Conservation (phyloP, 1,284 basidiomycete genomes). For the Naganishia sp. region DNA sequence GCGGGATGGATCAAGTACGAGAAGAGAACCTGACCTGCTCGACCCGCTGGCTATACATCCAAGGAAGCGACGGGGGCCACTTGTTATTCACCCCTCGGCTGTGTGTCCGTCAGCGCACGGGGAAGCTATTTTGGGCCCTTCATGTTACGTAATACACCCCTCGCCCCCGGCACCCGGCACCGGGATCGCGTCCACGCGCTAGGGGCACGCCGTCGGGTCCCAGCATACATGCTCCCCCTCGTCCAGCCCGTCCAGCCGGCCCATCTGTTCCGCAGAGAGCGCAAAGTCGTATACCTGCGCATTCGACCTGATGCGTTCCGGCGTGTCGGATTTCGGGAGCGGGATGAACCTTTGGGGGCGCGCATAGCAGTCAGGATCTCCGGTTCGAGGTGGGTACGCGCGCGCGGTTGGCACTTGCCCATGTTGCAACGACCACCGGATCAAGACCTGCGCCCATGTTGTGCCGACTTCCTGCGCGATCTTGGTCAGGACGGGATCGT, state of each 20-base stretch:
- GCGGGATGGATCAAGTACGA: background rate
- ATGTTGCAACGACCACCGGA: constrained; percentile 81
- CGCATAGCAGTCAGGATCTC: background rate
- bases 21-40: background rate
- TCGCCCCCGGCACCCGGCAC: too few species aligned
- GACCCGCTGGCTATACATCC: background rate
- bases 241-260: constrained; percentile 56
- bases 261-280: constrained; percentile 65
- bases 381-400: background rate
- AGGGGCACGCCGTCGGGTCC: constrained; percentile 16
- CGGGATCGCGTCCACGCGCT: too few species aligned
- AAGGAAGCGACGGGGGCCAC: background rate
- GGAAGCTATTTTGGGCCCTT: background rate
- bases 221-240: constrained; percentile 21
- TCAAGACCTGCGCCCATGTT: constrained; percentile 69
- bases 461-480: constrained; percentile 66
- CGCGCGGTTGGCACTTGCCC: constrained; percentile 58
- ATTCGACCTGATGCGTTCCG: constrained; percentile 63
- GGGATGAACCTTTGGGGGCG: constrained; percentile 61
- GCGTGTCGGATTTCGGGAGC: constrained; percentile 68
- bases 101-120: background rate
- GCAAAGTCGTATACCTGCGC: constrained; percentile 69
- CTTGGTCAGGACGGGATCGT: constrained; percentile 59
- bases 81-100: constrained; percentile 4
- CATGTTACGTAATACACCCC: background rate